Base-by-base conservation (phyloP, 495 filamentous ascomycete species). In the Penicillium manginii region DNA sequence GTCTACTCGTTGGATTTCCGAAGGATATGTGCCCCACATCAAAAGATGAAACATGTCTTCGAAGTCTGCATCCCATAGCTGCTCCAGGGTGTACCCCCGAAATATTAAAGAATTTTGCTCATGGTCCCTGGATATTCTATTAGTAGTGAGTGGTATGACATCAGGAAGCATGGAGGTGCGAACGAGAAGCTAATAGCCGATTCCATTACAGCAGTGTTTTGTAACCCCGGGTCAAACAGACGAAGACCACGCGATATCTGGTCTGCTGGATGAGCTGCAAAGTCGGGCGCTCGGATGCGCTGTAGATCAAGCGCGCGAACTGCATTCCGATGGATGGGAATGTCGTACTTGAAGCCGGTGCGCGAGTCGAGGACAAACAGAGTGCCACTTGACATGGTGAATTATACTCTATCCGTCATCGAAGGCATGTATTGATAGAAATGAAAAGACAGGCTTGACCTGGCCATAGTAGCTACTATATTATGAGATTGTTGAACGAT, bases 111-210 rank as follows among this genome's bases (percentile, higher is more conserved):
- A n/a, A 3, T 62, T 68, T 45, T 46, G 55, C 2, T 71, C 68
- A 49, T 73, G 70, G 40, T 76, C 70, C 9, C 74, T 77, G 21
- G 3, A 2, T 8, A 40, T 17, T 1, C 3, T 21, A 21, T 55
- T 9, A 62, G 46, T 22, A 15, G 35, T 37, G 2, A 11, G 15
- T 10, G 15, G 35, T 10, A 1, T n/a, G 10, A 1, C 9, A 14
- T 37, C 39, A 14, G 40, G 40, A 29, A 17, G 40, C n/a, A 21
- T 12, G 12, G 22, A 18, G 73, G 47, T 79, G 31, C 62, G 50
- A 55, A 83, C 75, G 81, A 82, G 58, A 80, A 81, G 19, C 77
- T 84, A 51, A 86, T 83, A 7, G 66, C 68, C 5, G 78, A 76
- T 54, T 80, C 68, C 15, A 76, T 72, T 11, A 80, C 78, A 0